Evolutionary conservation across 2,329 filamentous ascomycete species (phyloP), one percentile per base, ranked within the genome.

Genomic region (Zelopaecilomyces penicillatus): DNA sequence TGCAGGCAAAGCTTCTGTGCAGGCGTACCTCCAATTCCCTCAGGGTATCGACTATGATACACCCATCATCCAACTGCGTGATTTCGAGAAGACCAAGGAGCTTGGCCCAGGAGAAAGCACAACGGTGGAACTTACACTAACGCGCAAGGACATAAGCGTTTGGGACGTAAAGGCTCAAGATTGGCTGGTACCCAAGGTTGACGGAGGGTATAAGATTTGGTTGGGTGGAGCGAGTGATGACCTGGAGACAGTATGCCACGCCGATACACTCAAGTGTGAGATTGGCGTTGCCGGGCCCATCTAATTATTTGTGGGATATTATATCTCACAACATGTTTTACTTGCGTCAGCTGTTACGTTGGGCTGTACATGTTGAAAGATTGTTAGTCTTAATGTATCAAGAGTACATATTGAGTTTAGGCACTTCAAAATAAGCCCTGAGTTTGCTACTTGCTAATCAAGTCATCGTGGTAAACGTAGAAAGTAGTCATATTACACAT

Each of bases 81-180:
- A 83, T 30, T 89, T 89, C 57, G 80, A 83, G 50, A 88, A 89
- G 67, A 66, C 85, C 3, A 44, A 49, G 9, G 60, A 66, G 28
- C 62, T 88, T 11, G 65, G 70, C 4, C 68, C 73, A 0, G 79
- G 77, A 0, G 68, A 79, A 56, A 72, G 62, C 4, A 62, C 63
- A 45, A 71, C 64, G 0, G 73, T 87, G 0, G 68, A 70, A 19
- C 70, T 88, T 53, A 64, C 67, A 1, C 53, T 88, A 45, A 85
- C 75, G 5, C 73, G 85, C 45, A 77, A 82, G 54, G 85, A 88
- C 57, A 45, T 88, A 44, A 87, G 83, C 52, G 82, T 85, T 38
- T 88, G 85, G 85, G 82, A 85, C 57, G 74, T 78, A 0, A 62
- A 67, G 5, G 59, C 66, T 35, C 83, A 87, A 65, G 86, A 87